Evolutionary conservation across 192 early-diverging fungal genomes (phyloP).

Genomic region (Coemansia sp.): DNA sequence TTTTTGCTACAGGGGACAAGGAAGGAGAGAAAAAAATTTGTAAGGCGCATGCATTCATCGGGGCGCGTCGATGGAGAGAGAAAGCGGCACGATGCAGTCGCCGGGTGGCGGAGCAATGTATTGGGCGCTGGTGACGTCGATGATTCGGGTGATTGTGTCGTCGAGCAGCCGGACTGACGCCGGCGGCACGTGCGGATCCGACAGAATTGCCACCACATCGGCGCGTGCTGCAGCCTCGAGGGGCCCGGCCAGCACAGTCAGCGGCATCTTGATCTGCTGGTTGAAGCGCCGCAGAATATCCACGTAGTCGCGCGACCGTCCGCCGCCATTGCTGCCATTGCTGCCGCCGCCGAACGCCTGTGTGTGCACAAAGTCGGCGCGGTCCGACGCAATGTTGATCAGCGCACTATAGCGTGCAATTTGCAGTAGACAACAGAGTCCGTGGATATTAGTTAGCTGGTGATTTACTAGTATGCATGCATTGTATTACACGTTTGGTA

Average conservation of each 20-base stretch:
- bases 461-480: too few species aligned
- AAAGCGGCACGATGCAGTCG: conserved; percentile 42
- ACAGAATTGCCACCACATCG: conserved; percentile 28
- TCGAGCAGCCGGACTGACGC: conserved; percentile 25
- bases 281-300: conserved; percentile 47
- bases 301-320: conserved; percentile 39
- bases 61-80: conserved; percentile 12
- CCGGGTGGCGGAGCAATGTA: conserved; percentile 35
- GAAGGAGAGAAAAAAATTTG: not conserved
- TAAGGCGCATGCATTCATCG: not conserved
- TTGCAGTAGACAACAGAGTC: too few species aligned
- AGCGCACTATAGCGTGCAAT: conserved; percentile 24
- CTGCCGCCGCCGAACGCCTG: conserved; percentile 21
- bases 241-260: conserved; percentile 34
- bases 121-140: conserved; percentile 23
- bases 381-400: conserved; percentile 47
- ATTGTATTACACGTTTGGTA: too few species aligned
- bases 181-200: conserved; percentile 19
- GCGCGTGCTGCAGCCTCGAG: conserved; percentile 15
- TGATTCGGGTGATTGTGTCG: conserved; percentile 23
- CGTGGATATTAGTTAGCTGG: not conserved
- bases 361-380: conserved; percentile 25
- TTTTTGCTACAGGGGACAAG: conserved; percentile 3
- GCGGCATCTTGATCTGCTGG: conserved; percentile 40
- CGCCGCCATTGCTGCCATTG: conserved; percentile 3